Evolutionary conservation across 108 stramenopile species (phyloP).

Genomic region (Cylindrotheca closterium): DNA sequence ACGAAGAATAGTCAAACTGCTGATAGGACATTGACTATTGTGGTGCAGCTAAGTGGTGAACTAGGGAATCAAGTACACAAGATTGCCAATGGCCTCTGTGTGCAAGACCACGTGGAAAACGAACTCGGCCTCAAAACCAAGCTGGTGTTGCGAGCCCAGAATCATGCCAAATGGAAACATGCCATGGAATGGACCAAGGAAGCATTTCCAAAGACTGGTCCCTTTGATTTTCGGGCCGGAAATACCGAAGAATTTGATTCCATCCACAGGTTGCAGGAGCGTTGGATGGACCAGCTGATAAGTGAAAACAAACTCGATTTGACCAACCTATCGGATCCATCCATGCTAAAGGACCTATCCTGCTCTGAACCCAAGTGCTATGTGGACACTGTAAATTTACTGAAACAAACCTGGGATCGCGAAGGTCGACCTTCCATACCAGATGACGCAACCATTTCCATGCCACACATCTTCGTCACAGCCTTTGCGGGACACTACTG

Average conservation of each 20-base stretch:
- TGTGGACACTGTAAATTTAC: neutral
- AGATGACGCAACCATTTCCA: neutral
- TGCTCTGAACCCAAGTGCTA: neutral
- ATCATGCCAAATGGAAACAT: constrained; percentile 23
- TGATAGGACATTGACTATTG: constrained; percentile 24
- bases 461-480: constrained; percentile 1
- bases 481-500: constrained; percentile 6
- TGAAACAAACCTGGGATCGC: neutral
- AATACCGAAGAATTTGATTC: constrained; percentile 22
- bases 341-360: neutral
- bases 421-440: neutral
- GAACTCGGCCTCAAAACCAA: constrained; percentile 4
- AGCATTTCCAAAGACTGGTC: constrained; percentile 38
- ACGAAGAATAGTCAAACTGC: too few relatives aligned
- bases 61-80: constrained; percentile 41
- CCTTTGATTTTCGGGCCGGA: constrained; percentile 21
- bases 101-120: constrained; percentile 25
- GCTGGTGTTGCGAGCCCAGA: constrained; percentile 24
- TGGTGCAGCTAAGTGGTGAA: constrained; percentile 41
- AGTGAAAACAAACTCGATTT: constrained; percentile 7
- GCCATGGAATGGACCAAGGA: constrained; percentile 8
- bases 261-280: constrained; percentile 11
- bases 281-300: neutral
- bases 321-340: neutral
- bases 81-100: constrained; percentile 14